phyloP scores from a whole-genome alignment of 1,139 yeast species.

The Geotrichum citri-aurantii region DNA sequence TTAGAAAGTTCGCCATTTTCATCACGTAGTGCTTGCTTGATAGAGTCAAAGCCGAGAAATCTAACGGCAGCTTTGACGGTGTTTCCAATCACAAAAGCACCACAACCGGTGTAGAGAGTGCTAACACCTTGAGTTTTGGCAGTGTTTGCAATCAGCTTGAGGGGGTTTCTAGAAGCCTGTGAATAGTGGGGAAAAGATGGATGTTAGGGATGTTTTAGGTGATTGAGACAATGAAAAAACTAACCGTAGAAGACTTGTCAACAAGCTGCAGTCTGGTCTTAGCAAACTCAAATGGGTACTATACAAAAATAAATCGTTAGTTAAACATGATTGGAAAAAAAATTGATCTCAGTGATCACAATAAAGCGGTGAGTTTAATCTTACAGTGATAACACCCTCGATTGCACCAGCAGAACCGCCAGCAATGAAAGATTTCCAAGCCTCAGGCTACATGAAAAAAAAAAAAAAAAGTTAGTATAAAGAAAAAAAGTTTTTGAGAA shows the following conservation, averaged over 20 bases:
- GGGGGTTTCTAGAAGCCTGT: constrained; percentile 65
- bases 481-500: background rate
- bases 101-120: constrained; percentile 91
- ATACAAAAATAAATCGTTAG: background rate
- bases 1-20: constrained; percentile 83
- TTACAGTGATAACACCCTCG: constrained; percentile 70
- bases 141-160: constrained; percentile 66
- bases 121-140: constrained; percentile 74
- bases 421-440: constrained; percentile 74
- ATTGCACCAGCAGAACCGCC: constrained; percentile 95
- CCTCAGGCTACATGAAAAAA: constrained; percentile 27
- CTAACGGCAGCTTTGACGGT: constrained; percentile 93
- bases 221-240: constrained; percentile 1
- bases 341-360: background rate
- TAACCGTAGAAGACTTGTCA: constrained; percentile 53
- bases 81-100: constrained; percentile 93
- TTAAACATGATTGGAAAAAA: background rate
- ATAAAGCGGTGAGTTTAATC: constrained; percentile 8
- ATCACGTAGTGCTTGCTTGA: constrained; percentile 71
- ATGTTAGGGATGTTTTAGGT: background rate
- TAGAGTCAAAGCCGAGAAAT: constrained; percentile 85
- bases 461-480: constrained; percentile 4
- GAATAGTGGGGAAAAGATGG: background rate
- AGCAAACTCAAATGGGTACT: constrained; percentile 93
- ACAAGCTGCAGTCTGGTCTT: constrained; percentile 86